These are phyloP conservation scores for Kregervanrija pseudodelftensis DNA, from an alignment of 805 yeast genomes.

Conservation along the genomic window DNA sequence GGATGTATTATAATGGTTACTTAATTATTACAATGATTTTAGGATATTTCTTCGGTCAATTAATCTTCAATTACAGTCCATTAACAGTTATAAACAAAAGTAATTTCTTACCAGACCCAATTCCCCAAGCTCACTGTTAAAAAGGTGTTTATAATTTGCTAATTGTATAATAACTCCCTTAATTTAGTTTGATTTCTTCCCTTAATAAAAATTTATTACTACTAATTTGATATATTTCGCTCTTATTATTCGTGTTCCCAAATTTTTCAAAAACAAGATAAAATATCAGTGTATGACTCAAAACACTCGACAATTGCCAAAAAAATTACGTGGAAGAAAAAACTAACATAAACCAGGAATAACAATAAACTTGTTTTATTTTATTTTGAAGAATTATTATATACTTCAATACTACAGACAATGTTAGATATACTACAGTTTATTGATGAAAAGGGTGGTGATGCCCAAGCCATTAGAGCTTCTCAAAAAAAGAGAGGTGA, in stretches of 20 bases:
- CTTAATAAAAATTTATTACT: too few relatives aligned
- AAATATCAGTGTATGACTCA: too few relatives aligned
- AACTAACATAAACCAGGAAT: too few relatives aligned
- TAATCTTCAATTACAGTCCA: conserved; percentile 35
- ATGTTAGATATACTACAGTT: conserved; percentile 94
- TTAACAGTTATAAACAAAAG: conserved; percentile 8
- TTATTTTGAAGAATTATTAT: too few relatives aligned
- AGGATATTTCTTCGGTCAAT: conserved; percentile 54
- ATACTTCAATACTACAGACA: background rate
- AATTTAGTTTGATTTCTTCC: background rate
- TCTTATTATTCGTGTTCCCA: too few relatives aligned
- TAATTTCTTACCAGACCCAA: conserved; percentile 4
- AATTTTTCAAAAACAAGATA: too few relatives aligned
- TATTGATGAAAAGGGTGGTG: conserved; percentile 94
- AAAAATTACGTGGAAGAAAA: too few relatives aligned
- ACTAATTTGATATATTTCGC: too few relatives aligned
- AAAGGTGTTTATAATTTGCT: too few relatives aligned
- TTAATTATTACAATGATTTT: conserved; percentile 54
- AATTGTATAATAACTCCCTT: too few relatives aligned
- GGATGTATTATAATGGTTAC: conserved; percentile 72
- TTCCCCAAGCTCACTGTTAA: background rate
- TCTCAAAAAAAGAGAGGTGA: conserved; percentile 95
- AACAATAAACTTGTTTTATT: too few relatives aligned
- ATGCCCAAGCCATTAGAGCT: conserved; percentile 78
- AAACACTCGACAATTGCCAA: too few relatives aligned